Conservation (phyloP, 306 rosid genomes). For the Casuarina cunninghamiana region DNA sequence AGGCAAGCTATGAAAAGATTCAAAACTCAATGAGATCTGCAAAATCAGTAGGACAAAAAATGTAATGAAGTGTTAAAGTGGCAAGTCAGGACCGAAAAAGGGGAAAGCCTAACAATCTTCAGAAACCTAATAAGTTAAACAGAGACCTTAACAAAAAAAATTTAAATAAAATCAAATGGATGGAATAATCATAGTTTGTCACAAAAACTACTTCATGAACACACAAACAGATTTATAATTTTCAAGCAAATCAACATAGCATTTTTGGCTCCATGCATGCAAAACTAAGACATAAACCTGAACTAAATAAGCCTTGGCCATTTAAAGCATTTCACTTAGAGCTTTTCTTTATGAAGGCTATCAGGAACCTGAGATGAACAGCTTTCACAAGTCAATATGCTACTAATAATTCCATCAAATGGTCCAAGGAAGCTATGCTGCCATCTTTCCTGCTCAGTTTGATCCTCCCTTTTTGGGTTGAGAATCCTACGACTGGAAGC, state of each 20-base stretch:
- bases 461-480: constrained; percentile 45
- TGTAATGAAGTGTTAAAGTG: neutral
- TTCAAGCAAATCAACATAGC: neutral
- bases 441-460: constrained; percentile 75
- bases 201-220: neutral
- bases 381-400: constrained; percentile 80
- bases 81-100: neutral
- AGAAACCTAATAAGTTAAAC: neutral
- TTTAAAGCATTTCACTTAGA: neutral
- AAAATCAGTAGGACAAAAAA: constrained; percentile 30
- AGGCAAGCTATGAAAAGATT: constrained; percentile 83
- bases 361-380: constrained; percentile 76
- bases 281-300: neutral
- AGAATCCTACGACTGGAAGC: constrained; percentile 65
- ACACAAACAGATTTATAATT: neutral
- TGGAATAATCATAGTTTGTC: neutral
- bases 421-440: constrained; percentile 73
- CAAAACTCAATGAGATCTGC: constrained; percentile 88
- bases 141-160: neutral
- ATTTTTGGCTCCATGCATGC: neutral
- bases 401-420: constrained; percentile 88
- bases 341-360: constrained; percentile 25
- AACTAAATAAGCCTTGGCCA: neutral
- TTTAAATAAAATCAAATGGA: neutral
- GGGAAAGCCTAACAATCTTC: neutral